Evolutionary conservation across 225 moss, liverwort and hornwort genomes (phyloP), one percentile per base, ranked within the genome.

Genomic region (Thuidium tamariscinum): DNA sequence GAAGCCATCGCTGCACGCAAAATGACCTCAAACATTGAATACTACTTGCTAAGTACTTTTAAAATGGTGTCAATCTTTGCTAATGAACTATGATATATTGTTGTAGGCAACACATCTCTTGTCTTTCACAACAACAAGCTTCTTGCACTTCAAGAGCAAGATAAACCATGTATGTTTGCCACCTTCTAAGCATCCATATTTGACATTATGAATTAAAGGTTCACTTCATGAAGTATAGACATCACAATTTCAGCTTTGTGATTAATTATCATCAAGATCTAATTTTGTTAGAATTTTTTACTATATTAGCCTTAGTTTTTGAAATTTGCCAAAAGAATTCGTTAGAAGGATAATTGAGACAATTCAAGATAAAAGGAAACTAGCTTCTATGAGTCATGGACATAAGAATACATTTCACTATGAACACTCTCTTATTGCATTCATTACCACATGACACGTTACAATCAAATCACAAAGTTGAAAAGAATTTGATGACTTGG

Each of bases 91-190:
- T 41, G 36, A 44, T 20, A 13, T 63, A 10, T 54, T 77, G 67
- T 41, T 77, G 88, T 84, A 94, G 90, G 62, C 14, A 96, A 95
- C 37, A 93, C 92, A 18, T 76, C 91, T 56, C 83, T 77, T 0
- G 25, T 76, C 65, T 85, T 77, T 66, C 85, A 85, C 30, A 85
- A 77, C 42, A 77, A 65, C 1, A 85, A 77, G 42, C 77, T 77
- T 42, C 66, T 85, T 37, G 65, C 66, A 0, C 85, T 77, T 34
- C 74, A 89, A 26, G 96, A 96, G 83, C 80, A 68, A n/a, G 91
- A 91, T 57, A 79, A 52, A 82, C 91, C 87, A 54, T 89, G 89
- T 89, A 85, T 12, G 63, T 79, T 2, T 56, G 1, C 11, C 11
- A 39, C n/a, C 59, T 18, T 48, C 9, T 27, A 11, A 17, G 5